Percentiles rank a stretch among this genome's conserved stretches.
Conservation (phyloP, 345 rosid species). For the Schrenkiella parvula region DNA sequence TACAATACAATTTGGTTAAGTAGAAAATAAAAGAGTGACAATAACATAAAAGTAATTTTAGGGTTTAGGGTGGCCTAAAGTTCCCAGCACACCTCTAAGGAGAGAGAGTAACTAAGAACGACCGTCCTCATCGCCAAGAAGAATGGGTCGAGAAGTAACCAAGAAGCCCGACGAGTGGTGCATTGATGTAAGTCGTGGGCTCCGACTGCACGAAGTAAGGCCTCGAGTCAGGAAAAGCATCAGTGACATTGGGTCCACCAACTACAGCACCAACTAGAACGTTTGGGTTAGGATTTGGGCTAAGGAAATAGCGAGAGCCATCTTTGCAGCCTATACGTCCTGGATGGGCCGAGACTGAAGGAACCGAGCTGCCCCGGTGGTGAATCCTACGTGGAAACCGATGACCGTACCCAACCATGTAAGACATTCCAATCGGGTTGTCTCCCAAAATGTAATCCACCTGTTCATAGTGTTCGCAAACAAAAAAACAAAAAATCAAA, state of each 20-base stretch:
- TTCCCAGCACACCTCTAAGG: slow-evolving; percentile 33
- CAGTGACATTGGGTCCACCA: slow-evolving; percentile 83
- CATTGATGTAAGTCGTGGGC: slow-evolving; percentile 96
- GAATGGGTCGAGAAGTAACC: slow-evolving; percentile 72
- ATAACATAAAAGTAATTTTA: background rate
- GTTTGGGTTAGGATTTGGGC: slow-evolving; percentile 79
- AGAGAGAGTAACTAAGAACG: background rate
- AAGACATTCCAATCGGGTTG: slow-evolving; percentile 78
- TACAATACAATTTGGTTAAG: slow-evolving; percentile 29
- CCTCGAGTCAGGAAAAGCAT: slow-evolving; percentile 76
- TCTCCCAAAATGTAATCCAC: slow-evolving; percentile 97
- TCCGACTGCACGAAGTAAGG: slow-evolving; percentile 80
- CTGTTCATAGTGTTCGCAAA: slow-evolving; percentile 31
- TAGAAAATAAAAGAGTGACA: slow-evolving; percentile 23
- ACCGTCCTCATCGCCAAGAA: slow-evolving; percentile 25
- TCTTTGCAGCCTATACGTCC: slow-evolving; percentile 56
- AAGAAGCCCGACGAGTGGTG: slow-evolving; percentile 88
- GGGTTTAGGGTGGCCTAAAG: slow-evolving; percentile 31
- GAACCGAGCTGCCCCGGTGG: slow-evolving; percentile 82
- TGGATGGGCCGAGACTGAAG: slow-evolving; percentile 67
- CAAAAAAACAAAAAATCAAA: background rate
- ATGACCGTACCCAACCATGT: slow-evolving; percentile 95
- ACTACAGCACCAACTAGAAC: slow-evolving; percentile 74
- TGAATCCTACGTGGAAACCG: slow-evolving; percentile 83
- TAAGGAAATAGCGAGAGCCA: slow-evolving; percentile 59